Percentiles rank a stretch among this genome's conserved stretches.
These are phyloP conservation scores for Jamesozyma lodderae DNA, from an alignment of 805 yeast genomes.

Conservation along the genomic window DNA sequence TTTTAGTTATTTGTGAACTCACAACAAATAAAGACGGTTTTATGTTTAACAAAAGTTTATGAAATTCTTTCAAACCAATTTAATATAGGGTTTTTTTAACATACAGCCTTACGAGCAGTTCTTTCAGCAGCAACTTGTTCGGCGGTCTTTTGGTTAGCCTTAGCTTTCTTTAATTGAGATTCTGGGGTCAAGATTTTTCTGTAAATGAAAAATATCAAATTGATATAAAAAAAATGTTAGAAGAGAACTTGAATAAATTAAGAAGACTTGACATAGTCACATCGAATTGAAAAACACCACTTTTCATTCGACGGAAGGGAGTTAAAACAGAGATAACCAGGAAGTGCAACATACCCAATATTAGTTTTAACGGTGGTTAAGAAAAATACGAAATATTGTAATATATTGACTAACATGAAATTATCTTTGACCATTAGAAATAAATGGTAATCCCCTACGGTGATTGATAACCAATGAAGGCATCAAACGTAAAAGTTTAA, in stretches of 20 bases:
- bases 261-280: constrained; percentile 23
- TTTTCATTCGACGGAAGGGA: constrained; percentile 34
- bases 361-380: constrained; percentile 9
- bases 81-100: no score
- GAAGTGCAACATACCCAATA: constrained; percentile 7
- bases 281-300: constrained; percentile 34
- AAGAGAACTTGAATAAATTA: constrained; percentile 2
- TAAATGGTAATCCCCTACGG: constrained; percentile 25
- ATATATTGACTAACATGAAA: constrained; percentile 12
- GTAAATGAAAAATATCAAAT: constrained; percentile 6
- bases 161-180: constrained; percentile 74
- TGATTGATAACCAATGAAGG: no score
- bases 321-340: constrained; percentile 29
- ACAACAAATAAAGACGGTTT: constrained; percentile 1
- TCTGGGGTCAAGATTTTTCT: constrained; percentile 57
- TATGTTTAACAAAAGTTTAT: no score
- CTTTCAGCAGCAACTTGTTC: constrained; percentile 75
- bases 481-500: no score
- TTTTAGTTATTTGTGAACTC: constrained; percentile 4
- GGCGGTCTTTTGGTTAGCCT: constrained; percentile 68
- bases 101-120: constrained; percentile 70
- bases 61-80: no score
- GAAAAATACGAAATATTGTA: constrained; percentile 1
- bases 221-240: constrained; percentile 8
- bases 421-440: constrained; percentile 20